Evolutionary conservation across 2,329 filamentous ascomycete genomes (phyloP).

Genomic region (Hymenoscyphus scutula): DNA sequence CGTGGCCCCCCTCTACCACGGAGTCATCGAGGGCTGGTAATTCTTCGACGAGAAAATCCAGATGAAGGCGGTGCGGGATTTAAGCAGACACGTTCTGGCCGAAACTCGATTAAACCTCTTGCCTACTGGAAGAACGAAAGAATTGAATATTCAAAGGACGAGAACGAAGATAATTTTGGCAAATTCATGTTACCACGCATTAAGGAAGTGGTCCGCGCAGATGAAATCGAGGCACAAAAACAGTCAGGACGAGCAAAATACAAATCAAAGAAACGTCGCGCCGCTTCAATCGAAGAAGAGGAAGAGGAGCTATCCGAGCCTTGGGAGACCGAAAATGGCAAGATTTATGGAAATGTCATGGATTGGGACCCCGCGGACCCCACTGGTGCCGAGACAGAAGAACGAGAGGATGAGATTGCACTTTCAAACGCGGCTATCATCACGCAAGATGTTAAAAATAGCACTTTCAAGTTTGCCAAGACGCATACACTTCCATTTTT

Average conservation of each 20-base stretch:
- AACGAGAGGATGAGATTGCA: slow-evolving; percentile 55
- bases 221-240: slow-evolving; percentile 51
- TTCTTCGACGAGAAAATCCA: slow-evolving; percentile 50
- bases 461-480: slow-evolving; percentile 85
- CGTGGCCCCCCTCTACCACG: slow-evolving; percentile 40
- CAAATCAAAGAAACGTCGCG: slow-evolving; percentile 40
- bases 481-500: slow-evolving; percentile 82
- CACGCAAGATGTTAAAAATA: slow-evolving; percentile 57
- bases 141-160: slow-evolving; percentile 61
- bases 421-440: slow-evolving; percentile 50
- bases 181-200: slow-evolving; percentile 67
- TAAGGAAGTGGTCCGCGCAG: slow-evolving; percentile 74
- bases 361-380: slow-evolving; percentile 63
- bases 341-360: slow-evolving; percentile 61
- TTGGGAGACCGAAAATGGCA: slow-evolving; percentile 69
- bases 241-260: slow-evolving; percentile 32
- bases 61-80: slow-evolving; percentile 34
- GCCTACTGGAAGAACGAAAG: slow-evolving; percentile 86
- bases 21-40: slow-evolving; percentile 48
- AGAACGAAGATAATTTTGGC: slow-evolving; percentile 46
- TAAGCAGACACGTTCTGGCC: slow-evolving; percentile 69
- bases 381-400: slow-evolving; percentile 51
- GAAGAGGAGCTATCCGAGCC: slow-evolving; percentile 59
- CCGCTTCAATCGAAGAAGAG: slow-evolving; percentile 32
- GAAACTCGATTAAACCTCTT: slow-evolving; percentile 74